These are phyloP conservation scores for Amylostereum areolatum DNA, from an alignment of 1,284 basidiomycete genomes.

Conservation along the genomic window DNA sequence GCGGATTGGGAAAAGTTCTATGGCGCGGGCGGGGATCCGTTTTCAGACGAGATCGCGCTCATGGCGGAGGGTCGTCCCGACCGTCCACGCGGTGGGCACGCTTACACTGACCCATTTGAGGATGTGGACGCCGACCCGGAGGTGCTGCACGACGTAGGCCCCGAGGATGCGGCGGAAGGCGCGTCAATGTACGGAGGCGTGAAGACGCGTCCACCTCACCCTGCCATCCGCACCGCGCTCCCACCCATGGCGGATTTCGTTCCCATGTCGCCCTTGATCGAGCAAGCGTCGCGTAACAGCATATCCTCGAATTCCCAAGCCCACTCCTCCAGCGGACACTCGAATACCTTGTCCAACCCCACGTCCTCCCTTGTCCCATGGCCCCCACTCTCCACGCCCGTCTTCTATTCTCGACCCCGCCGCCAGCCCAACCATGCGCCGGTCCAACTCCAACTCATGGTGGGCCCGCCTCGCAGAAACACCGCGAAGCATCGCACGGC, in stretches of 20 bases:
- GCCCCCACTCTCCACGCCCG: slow-evolving; percentile 23
- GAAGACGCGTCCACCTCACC: background rate
- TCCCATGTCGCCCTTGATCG: slow-evolving; percentile 13
- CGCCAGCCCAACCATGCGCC: slow-evolving; percentile 25
- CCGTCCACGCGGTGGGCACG: slow-evolving; percentile 8
- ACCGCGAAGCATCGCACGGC: slow-evolving; percentile 33
- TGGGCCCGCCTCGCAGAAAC: slow-evolving; percentile 39
- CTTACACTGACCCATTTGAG: slow-evolving; percentile 49
- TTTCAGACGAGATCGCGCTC: slow-evolving; percentile 37
- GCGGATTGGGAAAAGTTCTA: slow-evolving; percentile 35
- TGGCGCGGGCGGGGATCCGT: slow-evolving; percentile 43
- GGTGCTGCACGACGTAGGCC: slow-evolving; percentile 15
- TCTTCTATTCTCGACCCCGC: slow-evolving; percentile 34
- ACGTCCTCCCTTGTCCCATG: slow-evolving; percentile 21
- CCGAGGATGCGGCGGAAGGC: slow-evolving; percentile 14
- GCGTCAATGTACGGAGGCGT: background rate
- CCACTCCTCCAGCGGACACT: background rate
- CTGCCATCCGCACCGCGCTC: slow-evolving; percentile 7
- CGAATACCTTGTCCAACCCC: background rate
- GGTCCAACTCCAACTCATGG: slow-evolving; percentile 41
- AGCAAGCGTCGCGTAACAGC: slow-evolving; percentile 14
- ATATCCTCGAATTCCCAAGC: slow-evolving; percentile 19
- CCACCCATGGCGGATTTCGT: slow-evolving; percentile 11
- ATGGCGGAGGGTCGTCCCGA: slow-evolving; percentile 11
- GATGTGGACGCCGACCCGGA: slow-evolving; percentile 35